Evolutionary conservation across 257 asterid species (phyloP).

Genomic region (Primulina huaijiensis): DNA sequence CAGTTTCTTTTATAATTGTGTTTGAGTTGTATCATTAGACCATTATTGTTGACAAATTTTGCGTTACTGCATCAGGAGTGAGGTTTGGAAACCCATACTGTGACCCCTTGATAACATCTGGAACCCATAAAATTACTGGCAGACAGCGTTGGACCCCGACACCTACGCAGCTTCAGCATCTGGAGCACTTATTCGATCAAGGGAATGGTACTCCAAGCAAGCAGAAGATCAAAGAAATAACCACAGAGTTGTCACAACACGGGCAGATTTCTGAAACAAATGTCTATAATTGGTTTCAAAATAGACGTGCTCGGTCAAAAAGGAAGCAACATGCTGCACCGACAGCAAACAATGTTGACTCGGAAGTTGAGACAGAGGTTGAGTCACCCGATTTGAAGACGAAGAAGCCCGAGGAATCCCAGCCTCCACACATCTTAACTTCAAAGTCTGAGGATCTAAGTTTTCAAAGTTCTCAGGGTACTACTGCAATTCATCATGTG

Average conservation of each 20-base stretch:
- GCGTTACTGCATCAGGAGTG: conserved; percentile 52
- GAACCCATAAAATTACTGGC: conserved; percentile 79
- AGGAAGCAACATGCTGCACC: conserved; percentile 74
- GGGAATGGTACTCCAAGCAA: conserved; percentile 96
- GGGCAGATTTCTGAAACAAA: conserved; percentile 97
- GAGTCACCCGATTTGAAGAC: conserved; percentile 88
- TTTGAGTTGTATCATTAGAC: too few relatives aligned
- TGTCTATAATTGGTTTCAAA: conserved; percentile 98
- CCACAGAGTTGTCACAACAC: conserved; percentile 82
- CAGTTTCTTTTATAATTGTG: too few relatives aligned
- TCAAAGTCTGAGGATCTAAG: conserved; percentile 59
- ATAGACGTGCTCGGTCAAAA: conserved; percentile 96
- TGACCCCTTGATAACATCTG: conserved; percentile 69
- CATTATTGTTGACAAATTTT: neutral
- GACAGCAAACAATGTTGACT: conserved; percentile 52
- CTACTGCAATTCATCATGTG: conserved; percentile 43
- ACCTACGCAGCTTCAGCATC: conserved; percentile 89
- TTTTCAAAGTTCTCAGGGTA: conserved; percentile 51
- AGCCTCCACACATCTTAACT: conserved; percentile 42
- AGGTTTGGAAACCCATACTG: conserved; percentile 81
- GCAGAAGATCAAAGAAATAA: conserved; percentile 93
- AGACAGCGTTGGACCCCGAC: conserved; percentile 98
- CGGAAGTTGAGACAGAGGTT: conserved; percentile 92
- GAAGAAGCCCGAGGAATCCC: conserved; percentile 72
- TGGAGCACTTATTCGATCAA: conserved; percentile 86